These are phyloP conservation scores for Sarocladiaceae sp. DNA, from an alignment of 2,329 filamentous ascomycete genomes.

Conservation along the genomic window DNA sequence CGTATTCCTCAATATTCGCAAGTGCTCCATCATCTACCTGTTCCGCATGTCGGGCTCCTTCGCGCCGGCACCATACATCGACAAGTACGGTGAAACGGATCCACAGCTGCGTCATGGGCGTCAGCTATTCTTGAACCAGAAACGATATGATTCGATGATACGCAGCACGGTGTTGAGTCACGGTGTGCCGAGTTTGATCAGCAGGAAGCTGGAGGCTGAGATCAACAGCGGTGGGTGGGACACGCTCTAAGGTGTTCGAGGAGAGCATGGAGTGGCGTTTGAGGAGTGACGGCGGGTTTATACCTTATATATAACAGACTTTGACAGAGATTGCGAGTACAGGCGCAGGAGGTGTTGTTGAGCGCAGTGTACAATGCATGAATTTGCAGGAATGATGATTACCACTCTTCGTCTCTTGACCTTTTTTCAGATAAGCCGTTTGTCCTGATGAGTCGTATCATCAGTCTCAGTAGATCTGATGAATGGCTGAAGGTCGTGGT, in stretches of 20 bases:
- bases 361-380: too few relatives aligned
- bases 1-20: constrained; percentile 94
- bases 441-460: background rate
- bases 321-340: too few relatives aligned
- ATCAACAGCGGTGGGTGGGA: constrained; percentile 98
- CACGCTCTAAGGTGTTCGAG: constrained; percentile 37
- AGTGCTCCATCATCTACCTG: constrained; percentile 85
- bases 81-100: constrained; percentile 93
- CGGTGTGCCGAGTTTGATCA: constrained; percentile 81
- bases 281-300: too few relatives aligned
- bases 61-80: constrained; percentile 84
- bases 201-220: constrained; percentile 84
- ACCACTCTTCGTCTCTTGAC: too few relatives aligned
- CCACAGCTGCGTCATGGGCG: constrained; percentile 81
- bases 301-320: too few relatives aligned
- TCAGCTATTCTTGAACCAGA: constrained; percentile 89
- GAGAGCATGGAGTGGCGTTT: constrained; percentile 7
- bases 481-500: too few relatives aligned
- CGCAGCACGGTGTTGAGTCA: constrained; percentile 82
- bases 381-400: too few relatives aligned
- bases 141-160: constrained; percentile 82
- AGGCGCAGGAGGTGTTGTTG: too few relatives aligned
- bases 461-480: too few relatives aligned
- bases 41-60: constrained; percentile 79
- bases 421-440: background rate